phyloP scores from a whole-genome alignment of 345 rosid genomes.

The Salix arbutifolia region DNA sequence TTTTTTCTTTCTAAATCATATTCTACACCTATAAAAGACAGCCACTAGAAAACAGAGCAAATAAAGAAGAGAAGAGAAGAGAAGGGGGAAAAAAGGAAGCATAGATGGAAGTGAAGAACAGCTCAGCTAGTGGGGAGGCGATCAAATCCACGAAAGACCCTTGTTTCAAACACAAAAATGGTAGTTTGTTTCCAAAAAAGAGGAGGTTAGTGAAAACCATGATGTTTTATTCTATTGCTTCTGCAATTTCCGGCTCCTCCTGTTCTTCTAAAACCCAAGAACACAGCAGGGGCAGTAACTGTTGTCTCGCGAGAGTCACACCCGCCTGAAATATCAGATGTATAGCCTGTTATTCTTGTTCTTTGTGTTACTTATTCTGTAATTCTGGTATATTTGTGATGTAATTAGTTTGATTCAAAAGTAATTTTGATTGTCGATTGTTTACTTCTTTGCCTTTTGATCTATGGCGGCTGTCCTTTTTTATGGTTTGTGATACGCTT shows the following conservation, averaged over 20 bases:
- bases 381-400: not conserved
- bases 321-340: not conserved
- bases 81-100: not conserved
- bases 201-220: constrained; percentile 2
- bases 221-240: constrained; percentile 1
- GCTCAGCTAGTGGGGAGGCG: not conserved
- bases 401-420: not conserved
- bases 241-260: not conserved
- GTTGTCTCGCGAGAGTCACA: not conserved
- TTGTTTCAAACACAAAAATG: not conserved
- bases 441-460: not conserved
- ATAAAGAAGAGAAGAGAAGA: not conserved
- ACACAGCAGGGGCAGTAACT: not conserved
- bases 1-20: no score
- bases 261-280: not conserved
- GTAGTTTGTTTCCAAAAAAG: not conserved
- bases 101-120: not conserved
- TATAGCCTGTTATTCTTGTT: not conserved
- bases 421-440: not conserved
- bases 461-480: not conserved
- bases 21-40: no score
- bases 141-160: not conserved
- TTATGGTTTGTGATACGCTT: not conserved
- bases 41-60: not conserved
- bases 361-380: not conserved